Percentiles rank a stretch among this genome's conserved stretches.
Evolutionary conservation across 2,329 filamentous ascomycete species (phyloP).

Genomic region (Microdochium paspali): DNA sequence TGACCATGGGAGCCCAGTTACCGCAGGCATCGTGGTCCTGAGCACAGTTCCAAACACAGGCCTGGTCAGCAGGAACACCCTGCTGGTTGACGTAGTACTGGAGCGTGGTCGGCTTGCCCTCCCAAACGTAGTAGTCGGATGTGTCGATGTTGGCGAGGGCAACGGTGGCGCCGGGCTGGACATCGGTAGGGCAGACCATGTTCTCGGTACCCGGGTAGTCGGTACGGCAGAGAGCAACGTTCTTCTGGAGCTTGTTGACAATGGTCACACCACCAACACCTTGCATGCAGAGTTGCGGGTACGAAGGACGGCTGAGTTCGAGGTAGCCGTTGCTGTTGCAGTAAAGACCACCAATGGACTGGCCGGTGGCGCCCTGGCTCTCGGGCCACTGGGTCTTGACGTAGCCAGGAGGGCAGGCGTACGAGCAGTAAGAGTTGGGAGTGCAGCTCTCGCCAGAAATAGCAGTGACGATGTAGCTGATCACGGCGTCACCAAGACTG

Average conservation of each 20-base stretch:
- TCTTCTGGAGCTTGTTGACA: conserved; percentile 59
- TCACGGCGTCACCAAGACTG: conserved; percentile 35
- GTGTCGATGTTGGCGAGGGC: conserved; percentile 69
- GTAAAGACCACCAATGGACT: conserved; percentile 82
- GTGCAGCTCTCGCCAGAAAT: conserved; percentile 51
- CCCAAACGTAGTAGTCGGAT: conserved; percentile 66
- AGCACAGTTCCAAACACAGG: conserved; percentile 64
- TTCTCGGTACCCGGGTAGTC: conserved; percentile 90
- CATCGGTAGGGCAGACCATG: conserved; percentile 71
- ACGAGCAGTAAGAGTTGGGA: conserved; percentile 71
- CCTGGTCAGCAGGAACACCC: conserved; percentile 55
- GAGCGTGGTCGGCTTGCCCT: conserved; percentile 66
- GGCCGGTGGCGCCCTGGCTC: conserved; percentile 65
- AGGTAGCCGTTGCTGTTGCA: conserved; percentile 69
- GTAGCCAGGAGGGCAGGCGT: conserved; percentile 84
- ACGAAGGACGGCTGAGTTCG: conserved; percentile 61
- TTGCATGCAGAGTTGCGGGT: conserved; percentile 62
- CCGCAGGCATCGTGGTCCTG: conserved; percentile 46
- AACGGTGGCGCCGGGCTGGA: conserved; percentile 47
- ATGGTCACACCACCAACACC: conserved; percentile 65
- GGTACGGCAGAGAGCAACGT: conserved; percentile 79
- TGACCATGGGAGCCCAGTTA: conserved; percentile 82
- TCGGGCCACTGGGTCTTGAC: conserved; percentile 85
- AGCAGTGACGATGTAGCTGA: conserved; percentile 58
- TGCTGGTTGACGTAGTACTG: conserved; percentile 96